Evolutionary conservation across 805 yeast genomes (phyloP), one percentile per base, ranked within the genome.

Genomic region (Spathaspora hagerdaliae): DNA sequence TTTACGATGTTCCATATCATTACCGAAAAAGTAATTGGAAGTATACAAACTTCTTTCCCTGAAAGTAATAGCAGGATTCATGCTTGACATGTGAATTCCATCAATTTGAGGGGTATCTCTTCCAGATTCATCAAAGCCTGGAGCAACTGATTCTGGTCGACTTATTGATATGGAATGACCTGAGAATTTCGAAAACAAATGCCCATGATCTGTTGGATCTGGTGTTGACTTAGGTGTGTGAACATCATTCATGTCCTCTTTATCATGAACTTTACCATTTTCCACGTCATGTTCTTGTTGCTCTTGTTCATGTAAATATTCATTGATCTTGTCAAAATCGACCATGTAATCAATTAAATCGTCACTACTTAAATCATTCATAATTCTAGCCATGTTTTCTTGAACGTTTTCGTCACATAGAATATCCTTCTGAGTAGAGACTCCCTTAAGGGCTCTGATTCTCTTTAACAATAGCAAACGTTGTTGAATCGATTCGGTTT

Each of bases 1-100:
- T 36, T 65, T 58, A 49, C 78, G 73, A 32, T 73, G 70, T n/a
- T 69, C 73, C 10, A 71, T 66, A 27, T 75, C 74, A 36, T 71
- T 74, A 1, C 85, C 86, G 60, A 85, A 87, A 51, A 67, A 81
- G 56, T 85, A 85, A 45, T 78, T 79, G 36, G 82, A 78, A 6
- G 82, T 78, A 60, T 83, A 85, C 14, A 83, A 71, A 50, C 82
- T 82, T 36, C 79, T 61, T 51, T 81, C 84, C 54, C 86, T 75
- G 47, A 77, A 77, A 0, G 82, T 77, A 29, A 79, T 60, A 1
- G 76, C 72, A 5, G 85, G 78, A 48, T 76, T 79, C 71, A 79
- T 71, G 2, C 74, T 66, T 0, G 83, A 75, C 19, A 67, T 59
- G 12, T 67, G 63, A n/a, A 64, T 54, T 1, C 66, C 75, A 49